Conservation (phyloP, 1,139 yeast species). For the Diutina siamensis region DNA sequence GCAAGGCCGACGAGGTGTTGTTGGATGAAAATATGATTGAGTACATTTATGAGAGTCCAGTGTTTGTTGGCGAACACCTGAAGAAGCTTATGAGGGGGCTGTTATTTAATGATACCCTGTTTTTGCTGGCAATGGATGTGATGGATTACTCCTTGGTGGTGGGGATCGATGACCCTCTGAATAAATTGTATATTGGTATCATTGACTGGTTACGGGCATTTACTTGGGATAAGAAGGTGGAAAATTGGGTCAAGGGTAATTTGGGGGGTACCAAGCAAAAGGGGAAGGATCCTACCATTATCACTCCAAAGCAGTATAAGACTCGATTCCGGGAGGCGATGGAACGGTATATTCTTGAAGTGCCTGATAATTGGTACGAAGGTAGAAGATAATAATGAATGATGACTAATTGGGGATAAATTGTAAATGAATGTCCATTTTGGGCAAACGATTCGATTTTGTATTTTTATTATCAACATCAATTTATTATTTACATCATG, state of each 20-base stretch:
- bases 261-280: slow-evolving; percentile 54
- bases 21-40: slow-evolving; percentile 98
- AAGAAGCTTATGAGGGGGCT: slow-evolving; percentile 79
- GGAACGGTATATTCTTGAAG: slow-evolving; percentile 91
- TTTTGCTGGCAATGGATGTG: slow-evolving; percentile 93
- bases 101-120: slow-evolving; percentile 87
- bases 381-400: slow-evolving; percentile 12
- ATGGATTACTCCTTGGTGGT: slow-evolving; percentile 97
- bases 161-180: slow-evolving; percentile 68
- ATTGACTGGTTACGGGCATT: slow-evolving; percentile 93
- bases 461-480: too few species aligned
- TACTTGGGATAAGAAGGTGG: slow-evolving; percentile 97
- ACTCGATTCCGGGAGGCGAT: slow-evolving; percentile 93
- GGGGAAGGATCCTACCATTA: slow-evolving; percentile 91
- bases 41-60: slow-evolving; percentile 89
- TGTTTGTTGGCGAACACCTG: slow-evolving; percentile 88
- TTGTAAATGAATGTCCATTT: too few species aligned
- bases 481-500: too few species aligned
- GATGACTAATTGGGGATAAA: not conserved
- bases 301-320: slow-evolving; percentile 91
- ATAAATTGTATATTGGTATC: slow-evolving; percentile 77
- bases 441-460: too few species aligned
- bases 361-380: slow-evolving; percentile 78
- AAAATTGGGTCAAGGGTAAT: slow-evolving; percentile 94
- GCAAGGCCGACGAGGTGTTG: slow-evolving; percentile 86